Conservation (phyloP, 2,329 filamentous ascomycete species). For the Fusarium marasasianum region DNA sequence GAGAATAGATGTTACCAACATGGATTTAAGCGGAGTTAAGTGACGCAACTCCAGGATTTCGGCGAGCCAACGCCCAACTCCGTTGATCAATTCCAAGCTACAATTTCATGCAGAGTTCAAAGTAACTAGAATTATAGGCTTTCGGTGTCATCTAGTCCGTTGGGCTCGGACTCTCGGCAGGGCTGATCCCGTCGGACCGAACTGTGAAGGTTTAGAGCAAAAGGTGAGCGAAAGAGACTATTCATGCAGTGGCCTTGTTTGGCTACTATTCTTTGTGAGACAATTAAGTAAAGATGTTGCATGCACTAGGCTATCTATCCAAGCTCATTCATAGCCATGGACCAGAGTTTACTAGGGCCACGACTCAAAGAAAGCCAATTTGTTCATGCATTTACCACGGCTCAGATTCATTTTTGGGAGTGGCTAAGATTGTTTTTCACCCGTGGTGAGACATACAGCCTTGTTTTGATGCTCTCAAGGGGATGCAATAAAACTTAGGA, state of each 20-base stretch:
- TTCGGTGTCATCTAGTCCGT: neutral
- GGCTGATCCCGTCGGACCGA: neutral
- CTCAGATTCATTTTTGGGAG: too few relatives aligned
- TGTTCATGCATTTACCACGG: too few relatives aligned
- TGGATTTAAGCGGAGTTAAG: neutral
- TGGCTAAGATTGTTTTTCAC: neutral
- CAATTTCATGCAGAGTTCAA: neutral
- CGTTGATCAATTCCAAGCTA: neutral
- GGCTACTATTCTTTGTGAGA: too few relatives aligned
- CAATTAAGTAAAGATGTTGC: too few relatives aligned
- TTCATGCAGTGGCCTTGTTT: rapidly evolving
- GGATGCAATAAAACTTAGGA: too few relatives aligned
- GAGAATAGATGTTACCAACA: neutral
- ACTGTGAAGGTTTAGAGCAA: neutral
- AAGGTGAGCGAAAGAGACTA: neutral
- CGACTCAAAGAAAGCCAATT: too few relatives aligned
- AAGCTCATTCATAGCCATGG: too few relatives aligned
- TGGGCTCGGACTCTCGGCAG: neutral
- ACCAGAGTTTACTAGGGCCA: too few relatives aligned
- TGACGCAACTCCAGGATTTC: neutral
- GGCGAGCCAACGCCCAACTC: neutral
- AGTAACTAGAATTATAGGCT: too few relatives aligned
- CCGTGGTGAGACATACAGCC: neutral
- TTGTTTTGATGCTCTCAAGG: neutral
- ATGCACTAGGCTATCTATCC: rapidly evolving